Evolutionary conservation across 2,329 filamentous ascomycete species (phyloP).

Genomic region (Fusarium ambrosium): DNA sequence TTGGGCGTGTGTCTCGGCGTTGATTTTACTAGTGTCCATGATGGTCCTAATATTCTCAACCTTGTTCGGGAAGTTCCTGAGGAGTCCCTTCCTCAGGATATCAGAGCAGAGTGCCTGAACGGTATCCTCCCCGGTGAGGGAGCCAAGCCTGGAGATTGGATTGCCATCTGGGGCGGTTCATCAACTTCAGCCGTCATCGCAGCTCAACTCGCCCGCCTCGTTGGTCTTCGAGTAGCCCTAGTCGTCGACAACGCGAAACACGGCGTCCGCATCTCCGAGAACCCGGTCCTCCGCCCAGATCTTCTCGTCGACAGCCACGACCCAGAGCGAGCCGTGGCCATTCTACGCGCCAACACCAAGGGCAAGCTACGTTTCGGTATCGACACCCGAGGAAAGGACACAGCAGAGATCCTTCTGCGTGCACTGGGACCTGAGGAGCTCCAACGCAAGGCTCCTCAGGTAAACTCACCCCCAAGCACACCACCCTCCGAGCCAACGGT

Average conservation of each 20-base stretch:
- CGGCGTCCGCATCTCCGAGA: constrained; percentile 67
- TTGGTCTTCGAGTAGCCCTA: constrained; percentile 73
- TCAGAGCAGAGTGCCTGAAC: constrained; percentile 72
- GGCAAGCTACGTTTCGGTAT: constrained; percentile 74
- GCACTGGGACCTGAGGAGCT: constrained; percentile 58
- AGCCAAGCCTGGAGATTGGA: constrained; percentile 73
- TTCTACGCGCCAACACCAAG: constrained; percentile 71
- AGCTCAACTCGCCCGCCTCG: constrained; percentile 76
- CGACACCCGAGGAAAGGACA: constrained; percentile 76
- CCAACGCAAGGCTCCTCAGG: constrained; percentile 43
- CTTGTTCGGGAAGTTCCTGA: constrained; percentile 62
- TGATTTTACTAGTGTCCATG: constrained; percentile 66
- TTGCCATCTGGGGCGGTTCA: constrained; percentile 82
- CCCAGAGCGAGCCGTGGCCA: constrained; percentile 72
- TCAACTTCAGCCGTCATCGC: constrained; percentile 77
- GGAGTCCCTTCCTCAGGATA: constrained; percentile 69
- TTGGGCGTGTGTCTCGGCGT: constrained; percentile 79
- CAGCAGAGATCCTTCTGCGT: constrained; percentile 67
- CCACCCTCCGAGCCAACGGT: constrained; percentile 47
- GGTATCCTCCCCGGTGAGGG: constrained; percentile 66
- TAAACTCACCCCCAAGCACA: constrained; percentile 56
- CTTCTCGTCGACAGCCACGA: constrained; percentile 78
- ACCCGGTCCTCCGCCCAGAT: constrained; percentile 64
- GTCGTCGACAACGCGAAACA: constrained; percentile 78
- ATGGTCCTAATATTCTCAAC: constrained; percentile 71